These are phyloP conservation scores for Geotrichum histeridarum DNA, from an alignment of 1,139 yeast species.

Conservation along the genomic window DNA sequence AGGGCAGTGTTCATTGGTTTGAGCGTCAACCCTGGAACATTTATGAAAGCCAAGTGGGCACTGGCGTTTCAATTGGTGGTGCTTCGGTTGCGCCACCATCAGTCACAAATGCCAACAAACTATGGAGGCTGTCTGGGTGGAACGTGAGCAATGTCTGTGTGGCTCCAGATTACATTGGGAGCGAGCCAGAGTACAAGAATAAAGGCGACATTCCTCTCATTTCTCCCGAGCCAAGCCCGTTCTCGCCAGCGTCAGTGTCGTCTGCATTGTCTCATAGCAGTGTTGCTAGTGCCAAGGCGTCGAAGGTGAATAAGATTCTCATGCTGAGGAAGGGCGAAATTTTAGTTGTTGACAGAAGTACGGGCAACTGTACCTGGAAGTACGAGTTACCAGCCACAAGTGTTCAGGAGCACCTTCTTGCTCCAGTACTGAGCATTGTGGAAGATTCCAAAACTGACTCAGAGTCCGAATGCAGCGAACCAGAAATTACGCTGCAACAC, in stretches of 20 bases:
- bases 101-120: conserved; percentile 24
- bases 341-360: conserved; percentile 43
- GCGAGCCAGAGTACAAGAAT: conserved; percentile 12
- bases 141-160: conserved; percentile 24
- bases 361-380: conserved; percentile 45
- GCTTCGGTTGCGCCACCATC: not conserved
- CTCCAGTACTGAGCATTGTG: not conserved
- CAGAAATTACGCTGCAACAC: not conserved
- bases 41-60: conserved; percentile 15
- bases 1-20: conserved; percentile 66
- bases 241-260: not conserved
- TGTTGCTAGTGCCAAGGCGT: not conserved
- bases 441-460: not conserved
- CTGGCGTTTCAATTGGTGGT: conserved; percentile 16
- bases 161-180: conserved; percentile 17
- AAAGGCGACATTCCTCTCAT: not conserved
- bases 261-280: not conserved
- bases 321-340: conserved; percentile 38
- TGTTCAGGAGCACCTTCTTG: conserved; percentile 21
- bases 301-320: conserved; percentile 8
- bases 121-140: conserved; percentile 33
- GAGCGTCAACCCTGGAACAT: conserved; percentile 23
- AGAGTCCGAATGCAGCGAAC: not conserved
- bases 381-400: conserved; percentile 43
- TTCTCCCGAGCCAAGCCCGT: not conserved